These are phyloP conservation scores for Tuber calosporum DNA, from an alignment of 495 filamentous ascomycete genomes.

Conservation along the genomic window DNA sequence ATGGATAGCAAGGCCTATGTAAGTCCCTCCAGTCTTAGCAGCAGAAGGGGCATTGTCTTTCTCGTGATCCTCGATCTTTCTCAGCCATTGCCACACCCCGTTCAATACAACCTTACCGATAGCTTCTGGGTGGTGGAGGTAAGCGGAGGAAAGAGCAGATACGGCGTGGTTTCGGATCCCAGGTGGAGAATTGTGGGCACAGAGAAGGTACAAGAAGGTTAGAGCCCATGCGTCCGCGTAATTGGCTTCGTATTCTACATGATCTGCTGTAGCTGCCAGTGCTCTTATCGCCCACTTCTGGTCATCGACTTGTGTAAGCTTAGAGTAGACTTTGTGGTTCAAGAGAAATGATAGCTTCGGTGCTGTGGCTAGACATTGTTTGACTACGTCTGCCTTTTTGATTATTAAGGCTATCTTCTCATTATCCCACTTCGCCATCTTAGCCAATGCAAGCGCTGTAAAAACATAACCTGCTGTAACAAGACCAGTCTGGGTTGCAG, in stretches of 20 bases:
- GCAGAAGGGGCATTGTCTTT: slow-evolving; percentile 68
- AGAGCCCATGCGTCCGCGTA: slow-evolving; percentile 64
- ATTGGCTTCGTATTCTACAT: slow-evolving; percentile 38
- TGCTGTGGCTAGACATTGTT: slow-evolving; percentile 56
- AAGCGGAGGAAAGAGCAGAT: slow-evolving; percentile 53
- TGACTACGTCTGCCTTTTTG: slow-evolving; percentile 55
- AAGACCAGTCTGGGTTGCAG: slow-evolving; percentile 68
- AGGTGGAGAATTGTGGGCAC: slow-evolving; percentile 52
- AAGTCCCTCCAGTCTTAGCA: slow-evolving; percentile 58
- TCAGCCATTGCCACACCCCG: slow-evolving; percentile 78
- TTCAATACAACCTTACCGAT: slow-evolving; percentile 57
- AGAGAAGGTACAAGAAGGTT: slow-evolving; percentile 70
- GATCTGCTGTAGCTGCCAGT: slow-evolving; percentile 54
- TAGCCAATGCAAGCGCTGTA: slow-evolving; percentile 52
- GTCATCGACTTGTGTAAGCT: slow-evolving; percentile 64
- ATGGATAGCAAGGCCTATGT: slow-evolving; percentile 58
- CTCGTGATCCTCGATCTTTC: slow-evolving; percentile 56
- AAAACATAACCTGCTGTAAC: slow-evolving; percentile 66
- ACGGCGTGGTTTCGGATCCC: slow-evolving; percentile 55
- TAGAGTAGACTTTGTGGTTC: slow-evolving; percentile 73
- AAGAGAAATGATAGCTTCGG: slow-evolving; percentile 80
- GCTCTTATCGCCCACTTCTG: slow-evolving; percentile 66
- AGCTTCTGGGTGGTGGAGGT: slow-evolving; percentile 49
- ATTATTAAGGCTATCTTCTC: slow-evolving; percentile 45
- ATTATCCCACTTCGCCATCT: slow-evolving; percentile 41